Evolutionary conservation across 345 rosid genomes (phyloP), one percentile per base, ranked within the genome.

Genomic region (Garcia nutans): DNA sequence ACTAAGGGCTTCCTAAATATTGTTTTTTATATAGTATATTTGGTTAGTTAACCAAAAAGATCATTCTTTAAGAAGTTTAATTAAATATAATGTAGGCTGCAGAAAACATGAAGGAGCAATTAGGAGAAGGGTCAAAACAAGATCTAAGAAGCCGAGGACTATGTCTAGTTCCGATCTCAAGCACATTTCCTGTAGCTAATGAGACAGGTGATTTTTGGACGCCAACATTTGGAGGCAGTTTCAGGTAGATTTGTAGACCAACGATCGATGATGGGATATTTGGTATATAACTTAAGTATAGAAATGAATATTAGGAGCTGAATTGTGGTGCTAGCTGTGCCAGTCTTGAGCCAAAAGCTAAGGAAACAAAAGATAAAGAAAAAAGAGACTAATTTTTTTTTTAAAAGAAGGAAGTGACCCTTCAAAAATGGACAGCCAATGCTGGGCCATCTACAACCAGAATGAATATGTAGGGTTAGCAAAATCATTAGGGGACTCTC

Each of bases 391-490:
- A 37, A 33, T n/a, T n/a, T n/a, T n/a, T 28, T 28, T 28, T 28
- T 28, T 28, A 37, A 37, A 37, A 37, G 56, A 78, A 71, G 74
- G 68, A 72, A 75, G 74, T 74, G 82, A 73, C 63, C 72, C 77
- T 78, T 81, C 79, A 78, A 68, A 79, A 80, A 74, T 81, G 81
- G 74, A 69, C 33, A 74, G 59, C 76, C 70, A 71, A 70, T 68
- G 76, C 78, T 75, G 82, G 89, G 77, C 83, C 88, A 86, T 75
- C 79, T 76, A 45, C 81, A 76, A 79, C 78, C 80, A 78, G 81
- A 82, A 79, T 81, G 82, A 77, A 28, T 28, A 28, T 81, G 69
- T 79, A 78, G 82, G 16, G 82, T 68, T 75, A 83, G 81, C 78
- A 82, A 85, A 85, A 86, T 84, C 75, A 86, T 81, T 82, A 77